Evolutionary conservation across 441 rosid genomes (phyloP).

Genomic region (Jatropha podagrica): DNA sequence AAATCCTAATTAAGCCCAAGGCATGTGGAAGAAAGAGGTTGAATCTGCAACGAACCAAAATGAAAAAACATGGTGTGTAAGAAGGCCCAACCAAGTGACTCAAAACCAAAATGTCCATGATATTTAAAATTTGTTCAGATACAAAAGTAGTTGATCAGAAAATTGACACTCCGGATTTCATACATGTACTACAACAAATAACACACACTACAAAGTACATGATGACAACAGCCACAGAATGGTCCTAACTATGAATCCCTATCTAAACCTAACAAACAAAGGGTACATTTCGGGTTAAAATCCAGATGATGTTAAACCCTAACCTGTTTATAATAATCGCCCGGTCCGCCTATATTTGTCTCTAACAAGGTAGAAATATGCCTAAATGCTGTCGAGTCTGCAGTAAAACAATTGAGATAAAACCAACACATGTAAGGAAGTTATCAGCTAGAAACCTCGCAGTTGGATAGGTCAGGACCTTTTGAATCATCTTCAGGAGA

Average conservation of each 20-base stretch:
- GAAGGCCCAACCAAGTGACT: not conserved
- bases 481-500: conserved; percentile 47
- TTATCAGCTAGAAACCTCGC: conserved; percentile 46
- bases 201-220: conserved; percentile 26
- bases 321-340: conserved; percentile 21
- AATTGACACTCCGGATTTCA: conserved; percentile 28
- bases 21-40: too few relatives aligned
- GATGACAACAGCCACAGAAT: conserved; percentile 18
- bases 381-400: conserved; percentile 21
- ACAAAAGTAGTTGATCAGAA: conserved; percentile 22
- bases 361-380: conserved; percentile 16
- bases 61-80: too few relatives aligned
- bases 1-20: not conserved
- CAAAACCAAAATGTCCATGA: conserved; percentile 12
- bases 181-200: conserved; percentile 24
- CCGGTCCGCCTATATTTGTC: conserved; percentile 19
- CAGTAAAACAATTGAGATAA: conserved; percentile 20
- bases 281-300: conserved; percentile 33
- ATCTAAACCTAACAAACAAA: conserved; percentile 32
- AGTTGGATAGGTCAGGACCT: conserved; percentile 47
- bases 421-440: conserved; percentile 14
- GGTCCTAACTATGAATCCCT: conserved; percentile 34
- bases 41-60: too few relatives aligned
- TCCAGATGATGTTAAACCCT: conserved; percentile 27
- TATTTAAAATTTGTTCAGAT: conserved; percentile 13